These are phyloP conservation scores for Penicillium sclerotiorum DNA, from an alignment of 2,329 filamentous ascomycete species.

Conservation along the genomic window DNA sequence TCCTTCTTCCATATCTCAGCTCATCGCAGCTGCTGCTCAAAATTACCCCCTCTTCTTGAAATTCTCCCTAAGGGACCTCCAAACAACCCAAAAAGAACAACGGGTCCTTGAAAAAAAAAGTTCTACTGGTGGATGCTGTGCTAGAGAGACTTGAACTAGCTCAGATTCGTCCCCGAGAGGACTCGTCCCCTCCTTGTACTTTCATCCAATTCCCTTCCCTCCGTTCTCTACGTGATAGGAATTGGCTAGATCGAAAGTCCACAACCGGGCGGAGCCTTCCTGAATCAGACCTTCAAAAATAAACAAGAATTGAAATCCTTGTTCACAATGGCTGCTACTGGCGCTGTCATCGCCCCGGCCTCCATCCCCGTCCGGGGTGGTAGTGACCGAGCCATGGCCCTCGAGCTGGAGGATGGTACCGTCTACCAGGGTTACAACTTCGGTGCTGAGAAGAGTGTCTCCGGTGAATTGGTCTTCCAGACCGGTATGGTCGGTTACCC, in stretches of 20 bases:
- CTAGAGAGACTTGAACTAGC: constrained; percentile 36
- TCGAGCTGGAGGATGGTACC: constrained; percentile 90
- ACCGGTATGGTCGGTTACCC: constrained; percentile 99
- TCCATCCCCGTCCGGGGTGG: constrained; percentile 60
- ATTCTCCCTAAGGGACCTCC: neutral
- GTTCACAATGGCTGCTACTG: constrained; percentile 34
- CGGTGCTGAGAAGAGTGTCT: constrained; percentile 89
- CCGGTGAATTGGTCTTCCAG: constrained; percentile 98
- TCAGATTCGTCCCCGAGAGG: constrained; percentile 42
- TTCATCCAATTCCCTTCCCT: constrained; percentile 32
- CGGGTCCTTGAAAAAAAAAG: neutral
- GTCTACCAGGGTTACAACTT: constrained; percentile 96
- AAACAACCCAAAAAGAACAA: neutral
- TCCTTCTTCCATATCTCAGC: constrained; percentile 21
- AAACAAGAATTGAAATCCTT: constrained; percentile 31
- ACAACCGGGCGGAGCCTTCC: constrained; percentile 43
- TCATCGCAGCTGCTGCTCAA: constrained; percentile 22
- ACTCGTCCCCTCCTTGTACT: constrained; percentile 30
- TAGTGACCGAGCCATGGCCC: constrained; percentile 68
- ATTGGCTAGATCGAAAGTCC: constrained; percentile 41
- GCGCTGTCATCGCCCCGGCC: constrained; percentile 57
- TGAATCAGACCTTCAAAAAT: constrained; percentile 39
- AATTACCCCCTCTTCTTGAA: constrained; percentile 11
- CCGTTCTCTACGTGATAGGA: constrained; percentile 30
- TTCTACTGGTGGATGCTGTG: constrained; percentile 38